Conservation (phyloP, 176 grass and related monocot species). For the Tillandsia leiboldiana region DNA sequence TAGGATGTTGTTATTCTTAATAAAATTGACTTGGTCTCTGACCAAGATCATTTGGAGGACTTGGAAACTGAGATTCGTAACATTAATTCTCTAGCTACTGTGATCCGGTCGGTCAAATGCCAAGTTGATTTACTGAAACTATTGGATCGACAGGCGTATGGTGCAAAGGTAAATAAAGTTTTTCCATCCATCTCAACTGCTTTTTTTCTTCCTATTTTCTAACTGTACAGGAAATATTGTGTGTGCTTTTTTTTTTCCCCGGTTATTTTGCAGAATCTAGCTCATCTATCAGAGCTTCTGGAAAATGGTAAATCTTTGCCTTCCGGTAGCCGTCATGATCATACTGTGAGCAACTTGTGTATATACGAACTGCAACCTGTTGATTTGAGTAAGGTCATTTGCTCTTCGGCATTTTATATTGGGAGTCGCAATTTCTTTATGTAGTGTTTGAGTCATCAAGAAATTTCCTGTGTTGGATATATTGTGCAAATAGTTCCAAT, state of each 20-base stretch:
- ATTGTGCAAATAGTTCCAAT: no score
- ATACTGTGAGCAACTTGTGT: slow-evolving; percentile 59
- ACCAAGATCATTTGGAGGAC: slow-evolving; percentile 40
- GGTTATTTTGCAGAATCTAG: slow-evolving; percentile 34
- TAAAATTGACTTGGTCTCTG: slow-evolving; percentile 78
- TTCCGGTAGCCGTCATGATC: slow-evolving; percentile 49
- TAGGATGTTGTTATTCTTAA: slow-evolving; percentile 96
- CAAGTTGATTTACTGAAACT: slow-evolving; percentile 78
- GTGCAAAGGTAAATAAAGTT: slow-evolving; percentile 56
- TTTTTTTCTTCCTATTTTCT: slow-evolving; percentile 9
- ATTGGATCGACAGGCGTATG: slow-evolving; percentile 69
- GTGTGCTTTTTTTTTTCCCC: neutral
- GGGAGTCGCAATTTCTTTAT: neutral
- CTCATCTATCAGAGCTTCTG: slow-evolving; percentile 71
- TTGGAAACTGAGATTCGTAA: slow-evolving; percentile 73
- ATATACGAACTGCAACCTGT: slow-evolving; percentile 52
- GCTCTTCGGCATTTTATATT: slow-evolving; percentile 4
- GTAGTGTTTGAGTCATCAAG: neutral
- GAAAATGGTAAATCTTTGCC: slow-evolving; percentile 58
- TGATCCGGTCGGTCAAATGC: slow-evolving; percentile 66
- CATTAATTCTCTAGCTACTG: slow-evolving; percentile 58
- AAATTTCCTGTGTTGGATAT: neutral
- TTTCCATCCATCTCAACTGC: slow-evolving; percentile 3
- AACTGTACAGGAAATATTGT: neutral
- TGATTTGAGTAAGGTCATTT: slow-evolving; percentile 67